Evolutionary conservation across 495 filamentous ascomycete species (phyloP).

Genomic region (Aspergillus panamensis): DNA sequence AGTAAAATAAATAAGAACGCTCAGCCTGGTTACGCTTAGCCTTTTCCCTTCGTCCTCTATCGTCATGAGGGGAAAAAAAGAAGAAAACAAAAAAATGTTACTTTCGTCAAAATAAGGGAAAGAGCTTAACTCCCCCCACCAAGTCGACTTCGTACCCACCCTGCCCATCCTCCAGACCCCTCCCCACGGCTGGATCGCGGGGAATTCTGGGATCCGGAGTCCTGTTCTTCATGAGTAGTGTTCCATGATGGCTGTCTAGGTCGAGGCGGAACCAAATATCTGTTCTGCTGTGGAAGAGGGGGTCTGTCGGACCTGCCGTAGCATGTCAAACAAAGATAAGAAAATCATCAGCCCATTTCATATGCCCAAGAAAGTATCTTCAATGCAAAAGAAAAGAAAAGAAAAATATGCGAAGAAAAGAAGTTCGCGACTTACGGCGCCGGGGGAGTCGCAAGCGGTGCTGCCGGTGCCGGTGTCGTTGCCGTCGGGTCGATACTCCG

Average conservation of each 20-base stretch:
- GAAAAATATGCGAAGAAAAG: neutral
- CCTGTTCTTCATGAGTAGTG: conserved; percentile 10
- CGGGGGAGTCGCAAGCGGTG: conserved; percentile 5
- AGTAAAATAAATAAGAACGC: neutral
- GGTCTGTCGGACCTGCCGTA: conserved; percentile 23
- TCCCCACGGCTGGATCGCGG: conserved; percentile 27
- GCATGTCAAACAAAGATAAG: neutral
- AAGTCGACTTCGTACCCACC: conserved; percentile 41
- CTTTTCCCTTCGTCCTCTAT: conserved; percentile 1
- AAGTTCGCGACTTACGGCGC: conserved; percentile 26
- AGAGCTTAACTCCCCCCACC: conserved; percentile 24
- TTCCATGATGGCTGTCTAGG: conserved; percentile 4
- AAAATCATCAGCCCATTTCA: neutral
- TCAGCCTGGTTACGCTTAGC: neutral
- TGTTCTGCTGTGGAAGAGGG: neutral
- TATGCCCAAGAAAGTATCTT: neutral
- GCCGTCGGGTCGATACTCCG: conserved; percentile 57
- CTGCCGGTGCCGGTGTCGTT: neutral
- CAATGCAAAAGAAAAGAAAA: neutral
- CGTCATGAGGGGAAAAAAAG: neutral
- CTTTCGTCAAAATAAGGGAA: neutral
- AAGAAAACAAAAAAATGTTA: neutral
- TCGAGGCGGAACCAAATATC: neutral
- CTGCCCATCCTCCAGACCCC: conserved; percentile 29
- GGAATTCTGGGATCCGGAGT: neutral